These are phyloP conservation scores for Scutellaria baicalensis DNA, from an alignment of 257 asterid genomes.

Conservation along the genomic window DNA sequence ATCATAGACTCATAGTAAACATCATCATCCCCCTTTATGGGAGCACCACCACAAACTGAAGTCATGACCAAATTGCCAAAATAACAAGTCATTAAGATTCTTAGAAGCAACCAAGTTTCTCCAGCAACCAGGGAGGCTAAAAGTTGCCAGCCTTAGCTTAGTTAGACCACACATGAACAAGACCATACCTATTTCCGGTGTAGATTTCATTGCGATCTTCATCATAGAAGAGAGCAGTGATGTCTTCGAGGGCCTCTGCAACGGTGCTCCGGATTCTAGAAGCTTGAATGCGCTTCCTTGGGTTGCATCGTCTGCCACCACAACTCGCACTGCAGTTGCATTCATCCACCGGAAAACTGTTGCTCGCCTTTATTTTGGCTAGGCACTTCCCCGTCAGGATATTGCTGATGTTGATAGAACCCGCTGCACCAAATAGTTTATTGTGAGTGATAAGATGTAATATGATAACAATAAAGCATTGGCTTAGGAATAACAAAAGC, in stretches of 20 bases:
- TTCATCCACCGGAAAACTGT: constrained; percentile 39
- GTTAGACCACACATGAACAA: constrained; percentile 96
- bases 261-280: constrained; percentile 58
- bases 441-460: neutral
- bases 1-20: neutral
- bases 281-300: constrained; percentile 43
- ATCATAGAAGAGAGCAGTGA: constrained; percentile 90
- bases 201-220: constrained; percentile 98
- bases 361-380: constrained; percentile 78
- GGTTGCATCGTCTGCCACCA: constrained; percentile 58
- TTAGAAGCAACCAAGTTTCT: neutral
- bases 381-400: constrained; percentile 94
- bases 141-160: constrained; percentile 17
- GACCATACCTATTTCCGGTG: constrained; percentile 81
- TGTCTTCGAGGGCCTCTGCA: constrained; percentile 90
- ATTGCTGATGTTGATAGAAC: constrained; percentile 91
- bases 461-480: neutral
- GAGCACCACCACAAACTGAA: neutral
- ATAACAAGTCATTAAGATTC: constrained; percentile 4
- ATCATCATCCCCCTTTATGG: neutral
- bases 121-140: neutral
- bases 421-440: constrained; percentile 47
- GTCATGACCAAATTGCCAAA: neutral
- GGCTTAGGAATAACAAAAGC: too few species aligned
- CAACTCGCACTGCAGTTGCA: constrained; percentile 54